Base-by-base conservation (phyloP, 495 filamentous ascomycete species). In the Podospora comata region DNA sequence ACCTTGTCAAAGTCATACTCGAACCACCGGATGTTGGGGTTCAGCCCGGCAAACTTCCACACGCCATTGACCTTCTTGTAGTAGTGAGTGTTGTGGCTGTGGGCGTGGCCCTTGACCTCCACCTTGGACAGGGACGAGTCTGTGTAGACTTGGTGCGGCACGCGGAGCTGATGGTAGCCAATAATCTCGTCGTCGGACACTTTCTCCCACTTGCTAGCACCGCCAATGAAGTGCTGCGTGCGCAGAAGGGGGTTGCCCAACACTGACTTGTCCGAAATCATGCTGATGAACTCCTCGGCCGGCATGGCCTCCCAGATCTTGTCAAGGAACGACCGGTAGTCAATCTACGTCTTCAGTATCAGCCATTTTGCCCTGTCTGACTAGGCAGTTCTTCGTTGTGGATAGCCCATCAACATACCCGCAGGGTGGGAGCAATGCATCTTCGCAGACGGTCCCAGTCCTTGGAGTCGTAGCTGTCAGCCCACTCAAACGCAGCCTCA, bases 31-130 rank as follows among this genome's bases (percentile, higher is more conserved):
- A 94, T 90, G 61, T 86, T 81, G 1, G 91, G 91, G 74, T 83
- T 80, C 63, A 94, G 79, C 1, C 91, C 91, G 1, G 90, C 90
- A 77, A 93, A 92, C 80, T 93, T 94, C 91, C 91, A 94, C 67
- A 88, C 86, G 5, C 90, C 90, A 70, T 92, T 79, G 23, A 92
- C 80, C 84, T 91, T 92, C 65, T 81, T 83, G 77, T 93, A 93
- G 76, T 86, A 90, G 75, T 91, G 88, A 71, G 85, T 84, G 75
- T 90, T 91, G 66, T 86, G 87, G 64, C 85, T 86, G 79, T 94
- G 91, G 18, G 84, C 86, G 72, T 93, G 90, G 64, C 87, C 87
- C 82, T 87, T 88, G 76, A 85, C 80, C 26, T 77, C 77, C 54
- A 89, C 87, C 57, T 80, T 75, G 65, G 74, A 78, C 56, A 79